Evolutionary conservation across 805 yeast species (phyloP).

Genomic region (Candida cerambycidarum): DNA sequence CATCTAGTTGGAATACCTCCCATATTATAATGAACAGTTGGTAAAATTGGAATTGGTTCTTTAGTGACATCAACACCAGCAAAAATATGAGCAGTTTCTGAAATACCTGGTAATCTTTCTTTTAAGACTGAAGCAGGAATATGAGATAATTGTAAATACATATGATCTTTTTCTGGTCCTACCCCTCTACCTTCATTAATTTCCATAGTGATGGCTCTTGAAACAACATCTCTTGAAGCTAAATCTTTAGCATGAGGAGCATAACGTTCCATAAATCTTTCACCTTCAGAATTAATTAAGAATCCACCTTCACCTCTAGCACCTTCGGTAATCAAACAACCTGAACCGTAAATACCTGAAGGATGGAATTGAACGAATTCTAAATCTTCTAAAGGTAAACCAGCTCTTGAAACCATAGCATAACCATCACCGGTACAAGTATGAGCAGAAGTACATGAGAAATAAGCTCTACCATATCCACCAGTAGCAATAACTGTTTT

Average conservation of each 20-base stretch:
- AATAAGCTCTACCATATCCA: constrained; percentile 98
- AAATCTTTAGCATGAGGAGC: constrained; percentile 98
- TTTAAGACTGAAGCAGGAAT: constrained; percentile 87
- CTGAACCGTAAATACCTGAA: constrained; percentile 98
- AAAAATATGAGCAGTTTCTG: constrained; percentile 96
- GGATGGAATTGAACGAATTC: constrained; percentile 99
- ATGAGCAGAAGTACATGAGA: constrained; percentile 98
- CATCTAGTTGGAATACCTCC: constrained; percentile 99
- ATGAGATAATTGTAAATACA: constrained; percentile 90
- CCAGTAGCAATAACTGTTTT: constrained; percentile 97
- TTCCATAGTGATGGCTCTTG: constrained; percentile 98
- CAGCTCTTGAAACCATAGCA: constrained; percentile 98
- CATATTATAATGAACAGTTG: constrained; percentile 99
- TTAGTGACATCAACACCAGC: constrained; percentile 99
- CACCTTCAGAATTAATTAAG: constrained; percentile 95
- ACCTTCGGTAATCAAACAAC: constrained; percentile 98
- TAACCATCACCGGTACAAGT: constrained; percentile 99
- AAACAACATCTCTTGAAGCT: constrained; percentile 97
- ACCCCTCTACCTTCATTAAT: constrained; percentile 99
- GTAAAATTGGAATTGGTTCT: constrained; percentile 97
- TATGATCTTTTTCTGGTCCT: constrained; percentile 94
- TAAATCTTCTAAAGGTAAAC: constrained; percentile 94
- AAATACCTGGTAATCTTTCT: constrained; percentile 98
- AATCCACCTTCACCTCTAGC: constrained; percentile 99
- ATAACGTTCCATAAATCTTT: constrained; percentile 98